Percentiles rank a stretch among this genome's conserved stretches.
phyloP scores from a whole-genome alignment of 2,329 filamentous ascomycete species.

The Xylaria multiplex region DNA sequence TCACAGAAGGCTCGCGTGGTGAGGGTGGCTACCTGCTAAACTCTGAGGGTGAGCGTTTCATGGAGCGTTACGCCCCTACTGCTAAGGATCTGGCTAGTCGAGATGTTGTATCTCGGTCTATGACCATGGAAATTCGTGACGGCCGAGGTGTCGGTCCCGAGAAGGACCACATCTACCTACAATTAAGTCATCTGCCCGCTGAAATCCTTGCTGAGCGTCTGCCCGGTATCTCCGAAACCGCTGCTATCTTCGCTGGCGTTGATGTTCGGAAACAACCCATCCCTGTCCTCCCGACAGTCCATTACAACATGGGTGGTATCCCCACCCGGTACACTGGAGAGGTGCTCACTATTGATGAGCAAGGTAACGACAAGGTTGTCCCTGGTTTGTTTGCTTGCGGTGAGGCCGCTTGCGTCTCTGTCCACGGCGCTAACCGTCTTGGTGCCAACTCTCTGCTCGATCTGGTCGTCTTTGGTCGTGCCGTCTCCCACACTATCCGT shows the following conservation, averaged over 20 bases:
- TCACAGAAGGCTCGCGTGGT: constrained; percentile 96
- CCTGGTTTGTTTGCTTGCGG: constrained; percentile 95
- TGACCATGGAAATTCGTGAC: constrained; percentile 98
- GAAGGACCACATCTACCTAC: constrained; percentile 98
- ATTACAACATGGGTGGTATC: constrained; percentile 99
- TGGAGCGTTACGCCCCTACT: constrained; percentile 97
- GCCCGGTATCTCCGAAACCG: constrained; percentile 98
- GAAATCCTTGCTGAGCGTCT: constrained; percentile 96
- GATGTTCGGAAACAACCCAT: constrained; percentile 98
- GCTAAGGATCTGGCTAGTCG: constrained; percentile 97
- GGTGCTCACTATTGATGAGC: constrained; percentile 86
- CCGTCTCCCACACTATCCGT: constrained; percentile 95
- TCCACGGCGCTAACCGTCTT: constrained; percentile 97
- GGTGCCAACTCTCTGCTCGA: constrained; percentile 98
- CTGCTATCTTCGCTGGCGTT: constrained; percentile 95
- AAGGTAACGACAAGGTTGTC: constrained; percentile 91
- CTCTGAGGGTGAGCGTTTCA: constrained; percentile 98
- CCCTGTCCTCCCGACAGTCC: constrained; percentile 93
- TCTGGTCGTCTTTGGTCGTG: constrained; percentile 96
- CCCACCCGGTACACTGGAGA: constrained; percentile 97
- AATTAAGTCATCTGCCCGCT: constrained; percentile 92
- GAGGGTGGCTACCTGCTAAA: constrained; percentile 98
- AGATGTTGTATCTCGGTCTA: constrained; percentile 96
- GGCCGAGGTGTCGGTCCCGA: constrained; percentile 96
- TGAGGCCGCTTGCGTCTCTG: constrained; percentile 96